Conservation (phyloP, 805 yeast species). For the Teunomyces cretensis region DNA sequence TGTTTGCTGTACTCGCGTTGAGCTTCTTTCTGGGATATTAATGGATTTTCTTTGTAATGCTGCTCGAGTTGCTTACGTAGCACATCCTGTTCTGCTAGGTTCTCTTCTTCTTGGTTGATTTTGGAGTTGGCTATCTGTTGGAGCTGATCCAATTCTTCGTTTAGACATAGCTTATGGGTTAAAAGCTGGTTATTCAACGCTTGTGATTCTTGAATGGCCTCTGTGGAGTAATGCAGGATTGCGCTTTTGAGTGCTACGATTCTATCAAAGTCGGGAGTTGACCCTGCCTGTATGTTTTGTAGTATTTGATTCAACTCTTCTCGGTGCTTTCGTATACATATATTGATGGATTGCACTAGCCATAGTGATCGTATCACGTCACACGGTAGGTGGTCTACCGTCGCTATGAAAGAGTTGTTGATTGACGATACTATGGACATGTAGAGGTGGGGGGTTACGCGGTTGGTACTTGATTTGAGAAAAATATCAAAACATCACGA, state of each 20-base stretch:
- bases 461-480: background rate
- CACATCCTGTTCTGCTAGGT: slow-evolving; percentile 13
- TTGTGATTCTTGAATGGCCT: slow-evolving; percentile 25
- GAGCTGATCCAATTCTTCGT: slow-evolving; percentile 24
- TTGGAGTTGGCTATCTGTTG: slow-evolving; percentile 7
- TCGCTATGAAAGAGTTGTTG: slow-evolving; percentile 39
- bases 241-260: background rate
- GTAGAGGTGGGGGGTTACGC: background rate
- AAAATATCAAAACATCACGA: background rate
- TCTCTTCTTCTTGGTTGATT: slow-evolving; percentile 7
- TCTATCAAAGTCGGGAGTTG: background rate
- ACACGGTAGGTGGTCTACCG: slow-evolving; percentile 45
- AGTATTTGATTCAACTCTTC: slow-evolving; percentile 7
- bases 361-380: slow-evolving; percentile 43
- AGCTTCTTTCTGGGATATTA: slow-evolving; percentile 39
- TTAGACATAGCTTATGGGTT: slow-evolving; percentile 26
- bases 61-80: slow-evolving; percentile 30
- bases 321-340: slow-evolving; percentile 20
- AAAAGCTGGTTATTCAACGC: slow-evolving; percentile 31
- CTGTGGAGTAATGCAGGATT: slow-evolving; percentile 14
- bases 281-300: slow-evolving; percentile 5
- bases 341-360: slow-evolving; percentile 40
- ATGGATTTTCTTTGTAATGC: slow-evolving; percentile 36
- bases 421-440: slow-evolving; percentile 19
- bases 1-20: background rate